Evolutionary conservation across 805 yeast species (phyloP).

Genomic region (Kuraishia cidri): DNA sequence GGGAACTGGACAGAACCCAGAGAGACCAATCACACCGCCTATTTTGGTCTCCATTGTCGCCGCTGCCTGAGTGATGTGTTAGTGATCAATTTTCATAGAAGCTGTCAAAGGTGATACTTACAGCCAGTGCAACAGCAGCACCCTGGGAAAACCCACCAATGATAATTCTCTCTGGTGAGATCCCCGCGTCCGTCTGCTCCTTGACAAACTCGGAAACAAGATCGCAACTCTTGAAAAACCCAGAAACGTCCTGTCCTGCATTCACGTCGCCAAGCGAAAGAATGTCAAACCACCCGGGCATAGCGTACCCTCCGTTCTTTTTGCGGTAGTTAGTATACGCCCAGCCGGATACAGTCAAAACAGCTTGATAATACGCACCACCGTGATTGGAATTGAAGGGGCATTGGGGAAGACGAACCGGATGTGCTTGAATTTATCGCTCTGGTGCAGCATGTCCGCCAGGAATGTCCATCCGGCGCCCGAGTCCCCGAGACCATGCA

Average conservation of each 20-base stretch:
- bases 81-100: neutral
- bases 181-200: slow-evolving; percentile 43
- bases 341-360: no score
- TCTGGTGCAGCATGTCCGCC: slow-evolving; percentile 48
- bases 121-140: slow-evolving; percentile 66
- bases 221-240: slow-evolving; percentile 42
- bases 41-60: slow-evolving; percentile 47
- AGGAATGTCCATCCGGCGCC: slow-evolving; percentile 88
- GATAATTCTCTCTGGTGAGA: slow-evolving; percentile 60
- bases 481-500: slow-evolving; percentile 90
- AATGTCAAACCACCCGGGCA: slow-evolving; percentile 90
- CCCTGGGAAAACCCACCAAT: slow-evolving; percentile 97
- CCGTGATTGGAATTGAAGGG: slow-evolving; percentile 61
- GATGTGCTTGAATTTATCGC: slow-evolving; percentile 36
- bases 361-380: no score
- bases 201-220: slow-evolving; percentile 34
- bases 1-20: slow-evolving; percentile 58
- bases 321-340: no score
- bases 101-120: slow-evolving; percentile 4
- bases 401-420: slow-evolving; percentile 91
- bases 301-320: slow-evolving; percentile 46
- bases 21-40: slow-evolving; percentile 71
- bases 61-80: slow-evolving; percentile 19
- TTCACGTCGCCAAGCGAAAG: slow-evolving; percentile 38
- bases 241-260: slow-evolving; percentile 40